Evolutionary conservation across 2,329 filamentous ascomycete genomes (phyloP), one percentile per base, ranked within the genome.

Genomic region (Pestalotiopsis fici): DNA sequence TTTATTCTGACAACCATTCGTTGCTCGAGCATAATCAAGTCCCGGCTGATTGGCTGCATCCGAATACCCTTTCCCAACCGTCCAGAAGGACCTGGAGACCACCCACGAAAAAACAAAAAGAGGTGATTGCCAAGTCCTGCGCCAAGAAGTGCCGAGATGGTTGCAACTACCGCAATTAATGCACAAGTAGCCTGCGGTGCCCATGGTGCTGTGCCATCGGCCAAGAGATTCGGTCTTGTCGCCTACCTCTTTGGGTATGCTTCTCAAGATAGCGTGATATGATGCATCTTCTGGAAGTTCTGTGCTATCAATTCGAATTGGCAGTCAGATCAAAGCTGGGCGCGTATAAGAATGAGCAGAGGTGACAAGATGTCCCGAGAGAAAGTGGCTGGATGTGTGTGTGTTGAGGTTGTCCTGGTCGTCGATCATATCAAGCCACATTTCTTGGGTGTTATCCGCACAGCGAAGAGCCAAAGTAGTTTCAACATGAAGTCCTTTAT

Each of bases 221-320:
- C n/a, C 21, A n/a, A 39, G 59, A 37, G 31, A n/a, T 25, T 18
- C n/a, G 13, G 7, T 28, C 9, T 13, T 54, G 15, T 35, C 28
- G 61, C 61, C 61, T 64, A 64, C 61, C 61, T 55, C 23, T 64
- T 64, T 64, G 21, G 61, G 61, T 4, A 64, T 54, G 61, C 43
- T 47, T 23, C 43, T n/a, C 61, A 55, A 64, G 61, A 64, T 64
- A 64, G 47, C 39, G 61, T 64, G 61, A 64, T 64, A 63, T 50
- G 60, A 28, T 23, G 28, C 57, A n/a, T 50, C 15, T 39, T 61
- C 35, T 31, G 27, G 43, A n/a, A 50, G 21, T 23, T 50, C 2
- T 9, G 43, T 50, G 43, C n/a, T 50, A 21, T 50, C 18, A 18
- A 21, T n/a, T 6, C 15, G 15, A 37, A n/a, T 39, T 25, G n/a